Evolutionary conservation across 2,329 filamentous ascomycete genomes (phyloP).

Genomic region (Pseudocercospora cruenta): DNA sequence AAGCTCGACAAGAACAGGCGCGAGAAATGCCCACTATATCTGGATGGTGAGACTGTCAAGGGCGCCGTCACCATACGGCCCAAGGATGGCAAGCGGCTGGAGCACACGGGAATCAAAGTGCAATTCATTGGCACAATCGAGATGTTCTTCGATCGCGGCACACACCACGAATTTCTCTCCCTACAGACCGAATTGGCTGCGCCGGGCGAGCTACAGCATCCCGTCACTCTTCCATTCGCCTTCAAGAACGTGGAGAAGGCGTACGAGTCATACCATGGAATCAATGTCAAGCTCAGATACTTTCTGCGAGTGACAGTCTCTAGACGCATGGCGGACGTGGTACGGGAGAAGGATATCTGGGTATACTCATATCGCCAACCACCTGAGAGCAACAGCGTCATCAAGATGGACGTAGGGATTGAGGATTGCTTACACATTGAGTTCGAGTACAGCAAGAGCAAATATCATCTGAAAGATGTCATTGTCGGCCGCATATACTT

Average conservation of each 20-base stretch:
- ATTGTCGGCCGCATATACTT: constrained; percentile 99
- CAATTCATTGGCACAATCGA: constrained; percentile 99
- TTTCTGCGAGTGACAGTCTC: constrained; percentile 97
- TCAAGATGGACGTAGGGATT: constrained; percentile 99
- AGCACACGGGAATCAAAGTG: constrained; percentile 99
- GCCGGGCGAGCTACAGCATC: constrained; percentile 96
- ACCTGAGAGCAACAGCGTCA: constrained; percentile 95
- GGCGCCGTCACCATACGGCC: constrained; percentile 91
- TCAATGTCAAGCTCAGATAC: constrained; percentile 99
- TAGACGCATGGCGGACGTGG: constrained; percentile 94
- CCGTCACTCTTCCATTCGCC: constrained; percentile 98
- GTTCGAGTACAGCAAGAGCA: constrained; percentile 99
- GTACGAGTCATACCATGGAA: constrained; percentile 99
- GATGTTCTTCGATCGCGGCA: constrained; percentile 99
- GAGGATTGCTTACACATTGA: constrained; percentile 99
- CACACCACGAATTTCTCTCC: constrained; percentile 98
- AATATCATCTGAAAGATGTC: constrained; percentile 98
- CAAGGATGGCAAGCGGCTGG: constrained; percentile 96
- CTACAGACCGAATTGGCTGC: constrained; percentile 95
- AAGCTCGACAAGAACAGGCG: constrained; percentile 98
- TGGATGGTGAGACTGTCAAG: constrained; percentile 98
- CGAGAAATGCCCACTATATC: constrained; percentile 95
- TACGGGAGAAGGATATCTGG: constrained; percentile 99
- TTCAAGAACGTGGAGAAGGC: constrained; percentile 99
- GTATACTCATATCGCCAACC: constrained; percentile 98